Percentiles rank a stretch among this genome's conserved stretches.
phyloP scores from a whole-genome alignment of 1,284 basidiomycete species.

The Irpex sp. region DNA sequence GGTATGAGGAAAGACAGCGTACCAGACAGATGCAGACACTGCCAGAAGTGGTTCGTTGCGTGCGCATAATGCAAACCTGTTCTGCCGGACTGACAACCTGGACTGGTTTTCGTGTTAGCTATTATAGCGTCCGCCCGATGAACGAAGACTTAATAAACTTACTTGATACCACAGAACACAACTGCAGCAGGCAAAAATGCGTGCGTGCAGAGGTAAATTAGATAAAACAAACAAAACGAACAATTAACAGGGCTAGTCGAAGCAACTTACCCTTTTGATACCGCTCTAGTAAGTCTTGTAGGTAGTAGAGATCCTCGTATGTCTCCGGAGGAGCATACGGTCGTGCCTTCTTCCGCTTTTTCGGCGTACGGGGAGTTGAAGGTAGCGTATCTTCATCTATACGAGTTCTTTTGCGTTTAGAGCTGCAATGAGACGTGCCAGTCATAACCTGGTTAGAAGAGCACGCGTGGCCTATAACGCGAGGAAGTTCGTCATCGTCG shows the following conservation, averaged over 20 bases:
- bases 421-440: background rate
- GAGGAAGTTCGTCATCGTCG: background rate
- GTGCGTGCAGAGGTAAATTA: too few species aligned
- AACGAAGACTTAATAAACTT: background rate
- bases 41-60: background rate
- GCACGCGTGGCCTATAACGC: background rate
- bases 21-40: background rate
- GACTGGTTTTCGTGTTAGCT: background rate
- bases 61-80: background rate
- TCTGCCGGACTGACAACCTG: background rate
- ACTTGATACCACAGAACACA: slow-evolving; percentile 6
- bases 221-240: too few species aligned
- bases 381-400: background rate
- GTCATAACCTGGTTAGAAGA: background rate
- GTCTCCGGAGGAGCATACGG: slow-evolving; percentile 10
- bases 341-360: slow-evolving; percentile 2
- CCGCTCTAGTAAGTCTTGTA: slow-evolving; percentile 8
- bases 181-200: too few species aligned
- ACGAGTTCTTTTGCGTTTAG: background rate
- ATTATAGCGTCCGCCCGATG: background rate
- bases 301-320: slow-evolving; percentile 11
- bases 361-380: background rate
- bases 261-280: slow-evolving; percentile 8
- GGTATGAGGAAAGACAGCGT: background rate
- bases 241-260: too few species aligned